Conservation (phyloP, 768 basidiomycete genomes). For the Termitomyces sp. region DNA sequence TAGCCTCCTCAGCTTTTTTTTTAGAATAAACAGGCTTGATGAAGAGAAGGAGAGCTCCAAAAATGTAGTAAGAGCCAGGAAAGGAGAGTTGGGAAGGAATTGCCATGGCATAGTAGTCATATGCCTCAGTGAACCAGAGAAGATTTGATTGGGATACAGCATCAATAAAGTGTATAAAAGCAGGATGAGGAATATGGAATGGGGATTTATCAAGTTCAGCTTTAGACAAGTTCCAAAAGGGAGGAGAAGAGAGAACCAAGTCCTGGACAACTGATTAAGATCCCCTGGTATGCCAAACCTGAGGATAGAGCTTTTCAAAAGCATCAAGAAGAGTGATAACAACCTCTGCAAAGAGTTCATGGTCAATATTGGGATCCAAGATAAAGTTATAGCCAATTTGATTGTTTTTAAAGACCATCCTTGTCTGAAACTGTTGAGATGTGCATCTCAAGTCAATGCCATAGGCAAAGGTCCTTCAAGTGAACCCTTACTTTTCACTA, state of each 20-base stretch:
- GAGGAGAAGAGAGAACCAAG: background rate
- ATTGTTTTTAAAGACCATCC: background rate
- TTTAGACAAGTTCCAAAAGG: background rate
- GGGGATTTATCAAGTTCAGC: background rate
- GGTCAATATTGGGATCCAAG: background rate
- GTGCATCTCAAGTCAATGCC: background rate
- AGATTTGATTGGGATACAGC: background rate
- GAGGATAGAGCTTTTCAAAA: background rate
- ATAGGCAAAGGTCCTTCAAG: background rate
- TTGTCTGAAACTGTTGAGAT: background rate
- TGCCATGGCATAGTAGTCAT: accelerated
- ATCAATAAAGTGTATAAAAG: background rate
- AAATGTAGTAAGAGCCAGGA: background rate
- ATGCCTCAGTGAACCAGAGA: background rate
- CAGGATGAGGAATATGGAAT: background rate
- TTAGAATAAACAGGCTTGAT: background rate
- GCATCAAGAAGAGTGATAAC: background rate
- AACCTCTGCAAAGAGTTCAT: background rate
- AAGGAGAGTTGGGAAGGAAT: background rate
- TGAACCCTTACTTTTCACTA: background rate
- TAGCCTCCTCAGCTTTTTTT: background rate
- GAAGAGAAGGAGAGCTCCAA: background rate
- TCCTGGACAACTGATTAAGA: background rate
- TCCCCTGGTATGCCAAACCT: background rate
- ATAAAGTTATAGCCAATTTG: background rate